Evolutionary conservation across 768 basidiomycete species (phyloP), one percentile per base, ranked within the genome.

Genomic region (Lactarius evosmus): DNA sequence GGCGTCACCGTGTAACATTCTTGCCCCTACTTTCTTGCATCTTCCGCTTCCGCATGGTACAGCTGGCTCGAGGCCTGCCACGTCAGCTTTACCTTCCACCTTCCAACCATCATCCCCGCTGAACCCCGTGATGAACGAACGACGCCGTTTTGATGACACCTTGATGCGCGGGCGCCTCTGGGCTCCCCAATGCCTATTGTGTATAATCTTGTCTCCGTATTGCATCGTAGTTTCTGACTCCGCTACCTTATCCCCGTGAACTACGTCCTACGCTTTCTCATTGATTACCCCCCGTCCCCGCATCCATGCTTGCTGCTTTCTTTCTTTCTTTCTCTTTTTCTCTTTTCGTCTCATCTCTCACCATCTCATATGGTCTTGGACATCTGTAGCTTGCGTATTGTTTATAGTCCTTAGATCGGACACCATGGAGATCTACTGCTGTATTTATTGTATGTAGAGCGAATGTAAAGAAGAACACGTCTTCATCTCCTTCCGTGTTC

Each of bases 401-500:
- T 55, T 60, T 27, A 59, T 57, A 34, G 66, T 56, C 55, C 38
- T 29, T 67, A 67, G 66, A 66, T 50, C 36, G 38, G 58, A 52
- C 41, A 38, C 19, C 46, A 51, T 36, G 63, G 59, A 56, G 56
- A 36, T 59, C 25, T 67, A 36, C 50, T 30, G 55, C 50, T 46
- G 58, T 67, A 67, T 67, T 67, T 67, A 67, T 67, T 66, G 56
- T 66, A 64, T 53, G 65, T 66, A 65, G 57, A 65, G 53, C 12
- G 63, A 67, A 51, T 51, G 40, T 46, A 50, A 65, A 65, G 36
- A 65, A 25, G 49, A 49, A 41, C 30, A 1, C 25, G 1, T 30
- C 8, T 44, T 52, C 29, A 14, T 29, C 50, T 30, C 51, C 30
- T 32, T 52, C 12, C 27, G 17, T 32, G 16, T 52, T 29, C 29